phyloP scores from a whole-genome alignment of 1,139 yeast genomes.

The Petasospora fabianii region DNA sequence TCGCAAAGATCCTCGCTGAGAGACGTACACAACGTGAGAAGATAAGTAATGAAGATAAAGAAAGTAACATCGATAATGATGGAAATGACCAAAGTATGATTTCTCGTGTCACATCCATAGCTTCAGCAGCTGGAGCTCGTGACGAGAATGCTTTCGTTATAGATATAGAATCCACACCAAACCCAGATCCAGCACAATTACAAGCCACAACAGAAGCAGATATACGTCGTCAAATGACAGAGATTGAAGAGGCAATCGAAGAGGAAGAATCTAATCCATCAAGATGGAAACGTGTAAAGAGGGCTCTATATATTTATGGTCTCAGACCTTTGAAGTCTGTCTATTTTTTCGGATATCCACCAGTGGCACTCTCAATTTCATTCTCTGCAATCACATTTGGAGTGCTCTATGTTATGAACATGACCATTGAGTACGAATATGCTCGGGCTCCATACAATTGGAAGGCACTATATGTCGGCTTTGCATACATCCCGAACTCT shows the following conservation, averaged over 20 bases:
- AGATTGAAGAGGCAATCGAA: conserved; percentile 24
- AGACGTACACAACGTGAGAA: conserved; percentile 22
- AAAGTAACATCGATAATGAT: conserved; percentile 8
- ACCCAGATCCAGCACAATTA: conserved; percentile 13
- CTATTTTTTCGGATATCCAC: conserved; percentile 61
- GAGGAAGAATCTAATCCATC: neutral
- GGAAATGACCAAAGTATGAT: conserved; percentile 19
- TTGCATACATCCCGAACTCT: conserved; percentile 80
- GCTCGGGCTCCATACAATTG: conserved; percentile 67
- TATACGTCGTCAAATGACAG: conserved; percentile 27
- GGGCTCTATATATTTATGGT: conserved; percentile 37
- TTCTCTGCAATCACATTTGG: conserved; percentile 70
- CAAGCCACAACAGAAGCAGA: conserved; percentile 29
- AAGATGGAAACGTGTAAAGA: conserved; percentile 14
- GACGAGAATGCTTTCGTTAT: conserved; percentile 10
- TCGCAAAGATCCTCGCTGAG: conserved; percentile 30
- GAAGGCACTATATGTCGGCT: conserved; percentile 61
- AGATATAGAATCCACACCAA: conserved; percentile 21
- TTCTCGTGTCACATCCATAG: conserved; percentile 18
- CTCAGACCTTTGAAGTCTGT: conserved; percentile 49
- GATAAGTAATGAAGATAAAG: conserved; percentile 15
- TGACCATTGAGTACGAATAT: conserved; percentile 66
- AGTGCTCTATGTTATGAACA: conserved; percentile 66
- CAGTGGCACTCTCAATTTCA: conserved; percentile 60
- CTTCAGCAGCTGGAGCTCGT: conserved; percentile 16